These are phyloP conservation scores for Ophiostoma australiae DNA, from an alignment of 2,329 filamentous ascomycete species.

Conservation along the genomic window DNA sequence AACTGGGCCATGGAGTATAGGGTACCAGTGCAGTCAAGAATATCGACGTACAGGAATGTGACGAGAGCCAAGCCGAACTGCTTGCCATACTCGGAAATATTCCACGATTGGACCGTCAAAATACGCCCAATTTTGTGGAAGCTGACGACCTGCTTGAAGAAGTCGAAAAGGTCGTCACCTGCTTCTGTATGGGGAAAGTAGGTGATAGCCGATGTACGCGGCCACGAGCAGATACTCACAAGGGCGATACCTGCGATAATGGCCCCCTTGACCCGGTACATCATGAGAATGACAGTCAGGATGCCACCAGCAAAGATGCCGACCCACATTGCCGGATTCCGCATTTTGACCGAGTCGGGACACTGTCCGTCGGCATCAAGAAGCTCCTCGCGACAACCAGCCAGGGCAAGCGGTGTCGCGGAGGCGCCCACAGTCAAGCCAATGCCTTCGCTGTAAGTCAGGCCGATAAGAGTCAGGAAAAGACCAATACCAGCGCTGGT, in stretches of 20 bases:
- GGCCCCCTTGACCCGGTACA: constrained; percentile 68
- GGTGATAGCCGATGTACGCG: constrained; percentile 61
- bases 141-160: constrained; percentile 68
- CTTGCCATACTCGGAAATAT: constrained; percentile 50
- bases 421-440: constrained; percentile 62
- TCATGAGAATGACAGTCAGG: constrained; percentile 74
- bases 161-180: constrained; percentile 62
- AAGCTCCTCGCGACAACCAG: constrained; percentile 61
- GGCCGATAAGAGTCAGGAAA: constrained; percentile 59
- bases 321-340: constrained; percentile 61
- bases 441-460: constrained; percentile 77
- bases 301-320: constrained; percentile 70
- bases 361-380: constrained; percentile 38
- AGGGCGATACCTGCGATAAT: constrained; percentile 68
- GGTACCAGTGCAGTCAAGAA: constrained; percentile 72
- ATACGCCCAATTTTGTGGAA: constrained; percentile 65
- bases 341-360: constrained; percentile 17
- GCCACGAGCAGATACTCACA: constrained; percentile 71
- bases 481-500: constrained; percentile 62
- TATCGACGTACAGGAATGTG: constrained; percentile 75
- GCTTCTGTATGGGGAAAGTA: constrained; percentile 64
- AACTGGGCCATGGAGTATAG: constrained; percentile 77
- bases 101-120: constrained; percentile 62
- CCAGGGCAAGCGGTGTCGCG: constrained; percentile 69
- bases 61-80: constrained; percentile 68